Conservation (phyloP, 176 grass and related monocot species). For the Cenchrus fungigraminus region DNA sequence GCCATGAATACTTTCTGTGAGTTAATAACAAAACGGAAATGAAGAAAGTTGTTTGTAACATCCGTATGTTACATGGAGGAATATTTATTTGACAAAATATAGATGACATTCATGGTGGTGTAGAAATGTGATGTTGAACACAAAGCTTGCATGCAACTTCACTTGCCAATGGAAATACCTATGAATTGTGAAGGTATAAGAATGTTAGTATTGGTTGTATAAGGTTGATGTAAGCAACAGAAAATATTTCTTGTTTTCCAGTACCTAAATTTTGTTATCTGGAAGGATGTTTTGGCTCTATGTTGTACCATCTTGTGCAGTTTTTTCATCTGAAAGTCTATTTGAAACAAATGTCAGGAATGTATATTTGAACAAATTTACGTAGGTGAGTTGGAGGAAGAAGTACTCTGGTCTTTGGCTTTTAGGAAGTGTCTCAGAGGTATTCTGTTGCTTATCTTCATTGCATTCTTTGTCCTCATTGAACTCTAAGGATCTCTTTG, state of each 20-base stretch:
- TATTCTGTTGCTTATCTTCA: background rate
- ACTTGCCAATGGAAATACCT: background rate
- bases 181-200: background rate
- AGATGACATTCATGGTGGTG: too few species aligned
- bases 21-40: too few species aligned
- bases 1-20: too few species aligned
- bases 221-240: background rate
- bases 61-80: too few species aligned
- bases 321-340: background rate
- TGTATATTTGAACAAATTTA: background rate
- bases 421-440: background rate
- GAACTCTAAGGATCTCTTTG: background rate
- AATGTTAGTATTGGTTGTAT: background rate
- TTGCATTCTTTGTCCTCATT: background rate
- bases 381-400: background rate
- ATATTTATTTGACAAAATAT: too few species aligned
- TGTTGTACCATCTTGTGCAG: background rate
- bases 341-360: background rate
- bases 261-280: background rate
- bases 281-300: background rate
- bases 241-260: background rate
- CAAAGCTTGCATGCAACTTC: background rate
- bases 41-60: too few species aligned
- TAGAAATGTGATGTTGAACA: background rate
- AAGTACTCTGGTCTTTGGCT: background rate